Percentiles rank a stretch among this genome's conserved stretches.
Conservation (phyloP, 331 rosid species). For the Rosa hybrid region DNA sequence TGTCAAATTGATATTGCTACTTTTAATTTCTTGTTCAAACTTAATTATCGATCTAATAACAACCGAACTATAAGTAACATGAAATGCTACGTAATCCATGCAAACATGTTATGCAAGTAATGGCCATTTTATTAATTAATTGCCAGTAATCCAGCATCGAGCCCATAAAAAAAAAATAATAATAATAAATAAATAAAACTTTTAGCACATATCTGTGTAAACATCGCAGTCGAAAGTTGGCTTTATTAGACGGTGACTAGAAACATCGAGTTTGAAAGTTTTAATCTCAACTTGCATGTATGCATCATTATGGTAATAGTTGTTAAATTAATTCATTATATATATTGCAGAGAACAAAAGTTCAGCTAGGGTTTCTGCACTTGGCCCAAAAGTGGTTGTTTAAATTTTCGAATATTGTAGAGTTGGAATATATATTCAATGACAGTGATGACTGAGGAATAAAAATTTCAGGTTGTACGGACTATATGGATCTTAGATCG, state of each 20-base stretch:
- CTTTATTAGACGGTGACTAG: slow-evolving; percentile 33
- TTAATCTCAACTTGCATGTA: slow-evolving; percentile 33
- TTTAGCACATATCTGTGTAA: slow-evolving; percentile 1
- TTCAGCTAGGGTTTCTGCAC: slow-evolving; percentile 19
- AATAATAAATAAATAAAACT: background rate
- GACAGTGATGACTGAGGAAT: background rate
- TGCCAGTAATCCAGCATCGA: slow-evolving; percentile 34
- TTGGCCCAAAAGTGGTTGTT: slow-evolving; percentile 18
- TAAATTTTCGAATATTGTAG: slow-evolving; percentile 1
- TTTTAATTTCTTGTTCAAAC: background rate
- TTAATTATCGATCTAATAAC: background rate
- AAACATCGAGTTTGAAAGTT: background rate
- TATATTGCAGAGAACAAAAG: slow-evolving; percentile 3
- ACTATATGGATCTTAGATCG: background rate
- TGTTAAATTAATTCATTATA: background rate
- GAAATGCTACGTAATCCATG: slow-evolving; percentile 48
- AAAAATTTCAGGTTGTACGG: background rate
- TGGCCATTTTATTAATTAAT: slow-evolving; percentile 27
- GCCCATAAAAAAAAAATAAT: slow-evolving; percentile 37
- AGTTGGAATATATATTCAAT: background rate
- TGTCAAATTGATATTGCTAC: slow-evolving; percentile 20
- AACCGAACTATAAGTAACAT: slow-evolving; percentile 1
- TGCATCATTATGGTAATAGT: background rate
- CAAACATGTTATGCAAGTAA: slow-evolving; percentile 51
- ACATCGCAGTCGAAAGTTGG: slow-evolving; percentile 23